Percentiles rank a stretch among this genome's conserved stretches.
Evolutionary conservation across 257 asterid genomes (phyloP).

Genomic region (Coffea canephora): DNA sequence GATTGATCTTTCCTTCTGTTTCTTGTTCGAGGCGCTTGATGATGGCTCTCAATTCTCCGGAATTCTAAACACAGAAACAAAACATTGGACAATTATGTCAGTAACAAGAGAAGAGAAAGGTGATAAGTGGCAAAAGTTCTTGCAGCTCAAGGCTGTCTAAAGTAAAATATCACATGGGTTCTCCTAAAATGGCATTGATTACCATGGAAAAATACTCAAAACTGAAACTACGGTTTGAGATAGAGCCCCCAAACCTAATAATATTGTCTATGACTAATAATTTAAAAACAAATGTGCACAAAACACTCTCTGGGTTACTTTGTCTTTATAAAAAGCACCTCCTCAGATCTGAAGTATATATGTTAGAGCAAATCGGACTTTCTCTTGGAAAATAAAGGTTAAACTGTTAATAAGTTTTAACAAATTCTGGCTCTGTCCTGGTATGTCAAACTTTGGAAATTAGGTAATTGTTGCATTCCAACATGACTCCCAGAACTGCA

Average conservation of each 20-base stretch:
- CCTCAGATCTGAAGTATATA: neutral
- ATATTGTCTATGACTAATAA: neutral
- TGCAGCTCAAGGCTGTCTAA: neutral
- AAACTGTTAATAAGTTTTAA: neutral
- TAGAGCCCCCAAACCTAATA: too few species aligned
- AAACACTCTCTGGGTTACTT: neutral
- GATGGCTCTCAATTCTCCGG: slow-evolving; percentile 14
- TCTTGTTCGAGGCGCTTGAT: slow-evolving; percentile 16
- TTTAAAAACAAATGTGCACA: neutral
- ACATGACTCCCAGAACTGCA: neutral
- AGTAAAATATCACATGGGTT: neutral
- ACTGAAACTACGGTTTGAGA: neutral
- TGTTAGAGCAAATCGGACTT: neutral
- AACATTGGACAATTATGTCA: neutral
- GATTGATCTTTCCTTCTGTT: slow-evolving; percentile 13
- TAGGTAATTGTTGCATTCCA: neutral
- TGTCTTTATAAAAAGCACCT: neutral
- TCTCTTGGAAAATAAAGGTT: neutral
- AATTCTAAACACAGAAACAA: slow-evolving; percentile 5
- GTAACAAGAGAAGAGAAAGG: neutral
- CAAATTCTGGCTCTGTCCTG: neutral
- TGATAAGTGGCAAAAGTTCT: neutral
- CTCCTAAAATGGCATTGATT: neutral
- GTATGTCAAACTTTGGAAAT: neutral
- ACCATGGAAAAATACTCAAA: too few species aligned